phyloP scores from a whole-genome alignment of 768 basidiomycete genomes.

The Podaxis sp. region DNA sequence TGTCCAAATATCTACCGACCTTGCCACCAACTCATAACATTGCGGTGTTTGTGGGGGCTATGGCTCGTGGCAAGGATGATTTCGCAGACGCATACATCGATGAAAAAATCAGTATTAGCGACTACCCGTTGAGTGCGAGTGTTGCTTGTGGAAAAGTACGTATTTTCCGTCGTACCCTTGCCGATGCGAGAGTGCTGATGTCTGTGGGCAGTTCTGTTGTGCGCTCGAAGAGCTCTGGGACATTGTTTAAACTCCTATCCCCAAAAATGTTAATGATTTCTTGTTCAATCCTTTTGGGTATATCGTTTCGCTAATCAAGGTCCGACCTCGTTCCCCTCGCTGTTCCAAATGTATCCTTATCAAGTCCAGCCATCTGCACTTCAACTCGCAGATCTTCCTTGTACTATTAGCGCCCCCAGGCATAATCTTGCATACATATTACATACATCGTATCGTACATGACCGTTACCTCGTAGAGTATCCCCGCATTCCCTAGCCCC shows the following conservation, averaged over 20 bases:
- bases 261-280: slow-evolving; percentile 1
- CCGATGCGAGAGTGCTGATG: not conserved
- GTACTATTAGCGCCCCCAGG: not conserved
- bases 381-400: slow-evolving; percentile 37
- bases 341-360: slow-evolving; percentile 17
- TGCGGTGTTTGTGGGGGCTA: slow-evolving; percentile 96
- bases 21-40: slow-evolving; percentile 85
- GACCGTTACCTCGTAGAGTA: not conserved
- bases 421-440: not conserved
- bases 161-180: not conserved
- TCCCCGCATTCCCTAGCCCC: not conserved
- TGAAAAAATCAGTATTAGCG: slow-evolving; percentile 94
- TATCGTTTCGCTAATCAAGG: not conserved
- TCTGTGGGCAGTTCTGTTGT: slow-evolving; percentile 67
- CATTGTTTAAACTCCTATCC: slow-evolving; percentile 50
- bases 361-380: slow-evolving; percentile 34
- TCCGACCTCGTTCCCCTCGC: slow-evolving; percentile 2
- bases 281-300: not conserved
- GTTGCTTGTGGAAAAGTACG: slow-evolving; percentile 97
- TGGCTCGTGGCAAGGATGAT: slow-evolving; percentile 95
- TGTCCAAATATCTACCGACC: slow-evolving; percentile 81
- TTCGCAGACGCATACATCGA: slow-evolving; percentile 96
- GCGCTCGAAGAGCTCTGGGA: slow-evolving; percentile 95
- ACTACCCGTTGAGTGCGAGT: slow-evolving; percentile 88
- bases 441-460: not conserved